phyloP scores from a whole-genome alignment of 2,329 filamentous ascomycete species.

The Blastomyces emzantsi region DNA sequence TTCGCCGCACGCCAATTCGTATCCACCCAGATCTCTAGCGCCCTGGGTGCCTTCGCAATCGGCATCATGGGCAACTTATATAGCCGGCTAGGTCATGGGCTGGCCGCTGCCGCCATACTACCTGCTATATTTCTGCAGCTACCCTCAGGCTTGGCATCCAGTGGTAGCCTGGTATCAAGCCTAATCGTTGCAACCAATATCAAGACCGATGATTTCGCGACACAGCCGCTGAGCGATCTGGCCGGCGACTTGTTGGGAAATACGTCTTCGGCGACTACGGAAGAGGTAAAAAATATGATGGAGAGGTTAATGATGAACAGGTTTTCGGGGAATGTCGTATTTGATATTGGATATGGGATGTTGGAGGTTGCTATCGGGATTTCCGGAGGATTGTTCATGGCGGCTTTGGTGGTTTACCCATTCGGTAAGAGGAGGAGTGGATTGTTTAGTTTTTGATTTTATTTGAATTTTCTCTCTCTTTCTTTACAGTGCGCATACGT shows the following conservation, averaged over 20 bases:
- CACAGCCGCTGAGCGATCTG: neutral
- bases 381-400: constrained; percentile 40
- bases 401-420: constrained; percentile 40
- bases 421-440: constrained; percentile 39
- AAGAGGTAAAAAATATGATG: constrained; percentile 6
- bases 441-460: constrained; percentile 35
- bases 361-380: constrained; percentile 42
- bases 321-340: constrained; percentile 28
- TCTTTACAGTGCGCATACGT: too few relatives aligned
- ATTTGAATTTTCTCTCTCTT: neutral
- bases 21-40: constrained; percentile 63
- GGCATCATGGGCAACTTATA: constrained; percentile 73
- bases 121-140: constrained; percentile 73
- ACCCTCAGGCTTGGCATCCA: constrained; percentile 51
- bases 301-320: constrained; percentile 26
- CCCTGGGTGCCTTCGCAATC: constrained; percentile 65
- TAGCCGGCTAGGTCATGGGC: constrained; percentile 60
- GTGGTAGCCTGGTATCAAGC: constrained; percentile 48
- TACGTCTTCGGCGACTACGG: neutral
- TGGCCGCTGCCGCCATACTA: constrained; percentile 76
- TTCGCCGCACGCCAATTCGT: constrained; percentile 59
- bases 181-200: constrained; percentile 31
- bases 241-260: constrained; percentile 13
- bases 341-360: constrained; percentile 40
- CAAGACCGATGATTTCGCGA: constrained; percentile 14